Evolutionary conservation across 1,139 yeast genomes (phyloP), one percentile per base, ranked within the genome.

Genomic region (Arxiozyma telluris): DNA sequence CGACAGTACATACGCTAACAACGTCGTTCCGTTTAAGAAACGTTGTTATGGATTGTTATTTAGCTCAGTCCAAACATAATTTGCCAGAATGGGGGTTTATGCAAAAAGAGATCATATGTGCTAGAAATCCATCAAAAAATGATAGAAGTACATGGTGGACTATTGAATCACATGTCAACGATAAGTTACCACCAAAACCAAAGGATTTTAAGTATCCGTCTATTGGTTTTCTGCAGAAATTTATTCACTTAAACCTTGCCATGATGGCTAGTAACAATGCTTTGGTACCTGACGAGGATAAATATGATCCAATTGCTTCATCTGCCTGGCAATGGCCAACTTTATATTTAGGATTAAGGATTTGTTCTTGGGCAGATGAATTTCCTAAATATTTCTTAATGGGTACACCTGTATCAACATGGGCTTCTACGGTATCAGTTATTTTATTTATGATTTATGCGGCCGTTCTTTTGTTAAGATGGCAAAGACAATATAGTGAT

Each of bases 241-340:
- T 94, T 62, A 76, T 94, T 61, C 96, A 90, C 73, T 76, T 94
- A 64, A 93, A 93, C 71, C 82, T 90, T 67, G 98, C 98, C 23
- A 94, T 93, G 97, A 90, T 91, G 97, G 96, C 97, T 27, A 88
- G 98, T 48, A 94, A 94, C 75, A 94, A 94, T 66, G 98, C 96
- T 3, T 80, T 93, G 67, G 83, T 93, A 55, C 98, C 98, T 41
- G 98, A 93, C 66, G 71, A 78, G 20, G 98, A 94, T 63, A 91
- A 93, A 73, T 83, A 81, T 64, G 99, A 94, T 69, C 91, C 85
- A 62, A 79, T 94, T 63, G 95, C 98, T 1, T 89, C 97, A 20
- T 70, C 81, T 51, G 93, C 93, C 64, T 94, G 98, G 98, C 93
- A 94, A 78, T 94, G 99, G 99, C 99, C 99, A 55, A 81, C 93